A percentile compares a stretch with the other conserved stretches of the same genome.
These are phyloP conservation scores for Kuraishia cidri DNA, from an alignment of 805 yeast species.

Conservation along the genomic window DNA sequence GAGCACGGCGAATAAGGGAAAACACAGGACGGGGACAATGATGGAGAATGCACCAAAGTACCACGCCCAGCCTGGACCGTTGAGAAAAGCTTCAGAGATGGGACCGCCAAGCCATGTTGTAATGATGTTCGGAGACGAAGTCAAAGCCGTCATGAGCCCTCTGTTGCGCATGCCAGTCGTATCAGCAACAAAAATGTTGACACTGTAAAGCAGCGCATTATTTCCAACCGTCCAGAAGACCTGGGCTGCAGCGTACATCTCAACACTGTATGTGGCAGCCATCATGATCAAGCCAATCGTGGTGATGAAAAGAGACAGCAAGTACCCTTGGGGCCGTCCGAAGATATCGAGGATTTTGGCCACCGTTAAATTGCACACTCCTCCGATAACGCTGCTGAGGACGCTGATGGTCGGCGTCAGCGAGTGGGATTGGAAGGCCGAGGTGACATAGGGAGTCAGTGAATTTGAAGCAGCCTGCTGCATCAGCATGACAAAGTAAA, in stretches of 20 bases:
- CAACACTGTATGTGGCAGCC: constrained; percentile 17
- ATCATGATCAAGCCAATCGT: constrained; percentile 16
- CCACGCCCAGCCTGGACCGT: constrained; percentile 41
- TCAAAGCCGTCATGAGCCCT: constrained; percentile 19
- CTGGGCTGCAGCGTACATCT: constrained; percentile 18
- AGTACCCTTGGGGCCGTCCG: constrained; percentile 21
- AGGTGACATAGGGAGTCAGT: too few species aligned
- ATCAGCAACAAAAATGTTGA: constrained; percentile 20
- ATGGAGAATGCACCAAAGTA: constrained; percentile 43
- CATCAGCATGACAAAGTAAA: too few species aligned
- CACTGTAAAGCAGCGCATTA: constrained; percentile 14
- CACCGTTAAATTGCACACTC: constrained; percentile 19
- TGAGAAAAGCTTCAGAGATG: constrained; percentile 25
- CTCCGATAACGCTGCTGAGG: constrained; percentile 19
- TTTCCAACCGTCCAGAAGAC: constrained; percentile 21
- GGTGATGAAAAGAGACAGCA: constrained; percentile 11
- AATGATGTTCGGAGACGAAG: constrained; percentile 19
- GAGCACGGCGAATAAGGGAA: constrained; percentile 17
- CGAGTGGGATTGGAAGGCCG: too few species aligned
- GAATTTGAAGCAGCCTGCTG: too few species aligned
- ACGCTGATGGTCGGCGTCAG: too few species aligned
- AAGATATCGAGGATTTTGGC: constrained; percentile 16
- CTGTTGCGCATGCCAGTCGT: constrained; percentile 18
- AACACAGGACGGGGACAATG: constrained; percentile 28
- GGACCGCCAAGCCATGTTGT: constrained; percentile 22